A percentile compares a stretch with the other conserved stretches of the same genome.
phyloP scores from a whole-genome alignment of 345 rosid species.

The Erysimum cheiranthoides region DNA sequence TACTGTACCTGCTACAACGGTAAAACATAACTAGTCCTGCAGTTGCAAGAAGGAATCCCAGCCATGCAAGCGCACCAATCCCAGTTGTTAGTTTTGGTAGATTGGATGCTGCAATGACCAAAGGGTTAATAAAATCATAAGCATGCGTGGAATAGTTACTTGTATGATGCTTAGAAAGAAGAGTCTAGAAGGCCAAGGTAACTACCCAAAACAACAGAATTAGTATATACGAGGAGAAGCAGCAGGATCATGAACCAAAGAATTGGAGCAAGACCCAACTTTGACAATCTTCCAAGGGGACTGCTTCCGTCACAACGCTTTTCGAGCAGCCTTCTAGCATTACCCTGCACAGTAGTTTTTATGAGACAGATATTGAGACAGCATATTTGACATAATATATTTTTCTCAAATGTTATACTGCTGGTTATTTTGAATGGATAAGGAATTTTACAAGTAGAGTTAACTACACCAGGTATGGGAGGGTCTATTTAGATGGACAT shows the following conservation, averaged over 20 bases:
- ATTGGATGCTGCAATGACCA: conserved; percentile 61
- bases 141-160: conserved; percentile 12
- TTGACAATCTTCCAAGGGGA: conserved; percentile 71
- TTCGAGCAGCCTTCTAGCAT: conserved; percentile 86
- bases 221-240: conserved; percentile 64
- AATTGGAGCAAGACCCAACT: conserved; percentile 83
- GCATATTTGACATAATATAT: too few species aligned
- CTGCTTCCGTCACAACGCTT: conserved; percentile 74
- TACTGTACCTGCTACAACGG: conserved; percentile 96
- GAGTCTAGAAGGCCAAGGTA: conserved; percentile 32
- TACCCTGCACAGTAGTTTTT: conserved; percentile 61
- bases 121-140: conserved; percentile 16
- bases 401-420: too few species aligned
- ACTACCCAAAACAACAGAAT: conserved; percentile 71
- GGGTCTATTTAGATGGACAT: too few species aligned
- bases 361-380: conserved; percentile 10
- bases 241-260: conserved; percentile 70
- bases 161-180: conserved; percentile 23
- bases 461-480: too few species aligned
- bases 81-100: conserved; percentile 77
- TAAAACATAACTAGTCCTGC: conserved; percentile 77
- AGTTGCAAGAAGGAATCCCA: conserved; percentile 72
- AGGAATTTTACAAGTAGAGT: too few species aligned
- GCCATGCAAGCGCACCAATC: conserved; percentile 82
- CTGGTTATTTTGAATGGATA: too few species aligned